Conservation (phyloP, 345 rosid species). For the Rhizophora apiculata region DNA sequence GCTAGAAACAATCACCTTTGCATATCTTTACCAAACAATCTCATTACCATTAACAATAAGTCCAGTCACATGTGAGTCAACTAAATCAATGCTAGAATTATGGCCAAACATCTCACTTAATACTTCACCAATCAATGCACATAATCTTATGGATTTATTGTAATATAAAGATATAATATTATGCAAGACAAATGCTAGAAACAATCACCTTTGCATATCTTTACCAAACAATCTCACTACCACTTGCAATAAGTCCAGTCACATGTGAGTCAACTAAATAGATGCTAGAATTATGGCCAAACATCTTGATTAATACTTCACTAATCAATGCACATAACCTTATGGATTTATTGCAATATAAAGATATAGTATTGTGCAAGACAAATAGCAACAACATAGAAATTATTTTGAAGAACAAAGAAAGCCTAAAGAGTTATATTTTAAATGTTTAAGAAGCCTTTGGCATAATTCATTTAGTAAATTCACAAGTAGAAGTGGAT, state of each 20-base stretch:
- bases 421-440: too few species aligned
- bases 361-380: too few species aligned
- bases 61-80: constrained; percentile 80
- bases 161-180: constrained; percentile 5
- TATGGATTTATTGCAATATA: too few species aligned
- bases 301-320: too few species aligned
- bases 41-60: constrained; percentile 91
- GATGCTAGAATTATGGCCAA: constrained; percentile 34
- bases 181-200: constrained; percentile 1
- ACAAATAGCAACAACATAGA: too few species aligned
- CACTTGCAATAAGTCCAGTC: constrained; percentile 89
- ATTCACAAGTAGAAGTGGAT: neutral
- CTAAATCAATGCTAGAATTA: constrained; percentile 92
- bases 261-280: constrained; percentile 80
- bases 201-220: constrained; percentile 87
- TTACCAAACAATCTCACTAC: constrained; percentile 83
- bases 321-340: too few species aligned
- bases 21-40: constrained; percentile 84
- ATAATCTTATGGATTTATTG: constrained; percentile 73
- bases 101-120: constrained; percentile 96
- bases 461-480: neutral
- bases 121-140: constrained; percentile 80
- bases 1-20: constrained; percentile 60
- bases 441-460: neutral
- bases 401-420: too few species aligned